phyloP scores from a whole-genome alignment of 1,139 yeast species.

The Candida freyschussii region DNA sequence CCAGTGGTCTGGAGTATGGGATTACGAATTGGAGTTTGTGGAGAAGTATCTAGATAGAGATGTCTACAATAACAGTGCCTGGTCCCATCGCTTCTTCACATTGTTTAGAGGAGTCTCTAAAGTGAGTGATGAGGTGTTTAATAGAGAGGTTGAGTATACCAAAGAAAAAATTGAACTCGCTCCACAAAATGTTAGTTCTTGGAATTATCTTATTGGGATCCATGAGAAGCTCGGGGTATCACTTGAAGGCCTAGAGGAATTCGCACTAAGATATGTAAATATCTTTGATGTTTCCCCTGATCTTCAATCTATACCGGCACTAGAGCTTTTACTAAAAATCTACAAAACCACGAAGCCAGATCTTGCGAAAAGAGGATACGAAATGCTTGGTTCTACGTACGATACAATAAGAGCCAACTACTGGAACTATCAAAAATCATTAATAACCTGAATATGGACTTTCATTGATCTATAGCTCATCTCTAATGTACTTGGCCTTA shows the following conservation, averaged over 20 bases:
- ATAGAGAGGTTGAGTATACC: conserved; percentile 43
- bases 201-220: conserved; percentile 77
- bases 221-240: conserved; percentile 34
- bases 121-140: conserved; percentile 25
- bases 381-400: conserved; percentile 43
- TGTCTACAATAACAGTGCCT: conserved; percentile 85
- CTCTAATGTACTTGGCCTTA: conserved; percentile 19
- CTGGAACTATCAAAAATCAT: conserved; percentile 43
- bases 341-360: conserved; percentile 30
- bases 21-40: conserved; percentile 50
- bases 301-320: conserved; percentile 48
- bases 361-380: conserved; percentile 41
- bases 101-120: conserved; percentile 22
- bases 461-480: conserved; percentile 26
- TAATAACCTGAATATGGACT: not conserved
- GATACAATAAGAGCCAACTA: conserved; percentile 68
- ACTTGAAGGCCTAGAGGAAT: conserved; percentile 36
- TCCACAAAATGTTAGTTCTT: conserved; percentile 82
- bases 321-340: conserved; percentile 58
- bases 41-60: conserved; percentile 52
- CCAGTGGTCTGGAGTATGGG: conserved; percentile 43
- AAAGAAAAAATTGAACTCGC: conserved; percentile 45
- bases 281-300: conserved; percentile 15
- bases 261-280: conserved; percentile 36
- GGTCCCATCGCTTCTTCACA: conserved; percentile 77